Base-by-base conservation (phyloP, 2,329 filamentous ascomycete species). In the Stenocarpella maydis region DNA sequence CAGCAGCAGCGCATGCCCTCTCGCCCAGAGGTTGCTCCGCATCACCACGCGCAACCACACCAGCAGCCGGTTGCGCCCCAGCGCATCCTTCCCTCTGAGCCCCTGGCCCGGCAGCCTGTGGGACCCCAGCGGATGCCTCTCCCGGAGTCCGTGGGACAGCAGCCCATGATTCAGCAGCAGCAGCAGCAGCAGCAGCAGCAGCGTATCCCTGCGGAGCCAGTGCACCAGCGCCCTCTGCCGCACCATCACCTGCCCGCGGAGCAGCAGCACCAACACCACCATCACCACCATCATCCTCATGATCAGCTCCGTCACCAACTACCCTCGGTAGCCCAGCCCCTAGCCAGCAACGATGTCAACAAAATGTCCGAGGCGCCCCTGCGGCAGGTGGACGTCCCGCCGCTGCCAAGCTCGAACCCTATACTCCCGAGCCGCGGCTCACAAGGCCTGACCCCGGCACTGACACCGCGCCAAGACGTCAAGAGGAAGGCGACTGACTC, bases 401-500 rank as follows among this genome's bases (percentile, higher is more conserved):
- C 34, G 14, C 24, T 49, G 19, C 41, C 52, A 31, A 39, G 52
- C 19, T 26, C 65, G 1, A 54, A 58, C 3, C 31, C 53, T 14
- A 21, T 37, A 31, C 28, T 58, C 19, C 21, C 41, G 19, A 58
- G 54, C n/a, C 53, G 43, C 31, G 41, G 41, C n/a, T n/a, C 65
- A 8, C n/a, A 58, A 4, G 39, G 28, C 3, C 10, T 43, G 4
- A 19, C 24, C 0, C 26, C 52, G 8, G 14, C 24, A 1, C n/a
- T 17, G 31, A 28, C 64, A 7, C 24, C 60, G 14, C 68, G 68
- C 34, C 70, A 63, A 26, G 68, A 72, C 9, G 24, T 45, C 15
- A 72, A 72, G 31, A 68, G 71, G 15, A 72, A 72, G 47, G 68
- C 61, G n/a, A 31, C 37, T 49, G 61, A 68, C 8, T 50, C 54